These are phyloP conservation scores for Sabuloglossum arenarium DNA, from an alignment of 495 filamentous ascomycete genomes.

Conservation along the genomic window DNA sequence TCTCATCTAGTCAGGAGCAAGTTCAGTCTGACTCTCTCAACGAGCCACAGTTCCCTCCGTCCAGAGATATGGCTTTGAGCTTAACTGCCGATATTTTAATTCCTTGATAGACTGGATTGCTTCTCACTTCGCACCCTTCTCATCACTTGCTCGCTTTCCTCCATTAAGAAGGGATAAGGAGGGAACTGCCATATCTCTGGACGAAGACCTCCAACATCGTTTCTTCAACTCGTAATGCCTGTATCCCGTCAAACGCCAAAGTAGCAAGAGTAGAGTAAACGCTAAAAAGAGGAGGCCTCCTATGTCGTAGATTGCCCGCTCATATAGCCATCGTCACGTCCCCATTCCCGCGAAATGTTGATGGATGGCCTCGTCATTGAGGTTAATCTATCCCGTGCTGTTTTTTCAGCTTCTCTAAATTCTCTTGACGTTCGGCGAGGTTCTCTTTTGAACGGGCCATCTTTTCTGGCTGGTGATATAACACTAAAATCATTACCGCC, in stretches of 20 bases:
- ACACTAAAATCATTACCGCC: conserved; percentile 30
- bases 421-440: conserved; percentile 80
- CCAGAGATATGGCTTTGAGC: too few species aligned
- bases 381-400: conserved; percentile 96
- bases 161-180: too few species aligned
- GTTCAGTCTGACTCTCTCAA: not conserved
- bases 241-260: not conserved
- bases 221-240: not conserved
- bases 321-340: not conserved
- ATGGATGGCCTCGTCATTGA: not conserved
- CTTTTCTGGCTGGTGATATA: conserved; percentile 98
- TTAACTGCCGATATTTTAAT: too few species aligned
- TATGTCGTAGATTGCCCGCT: too few species aligned
- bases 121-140: too few species aligned
- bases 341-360: not conserved
- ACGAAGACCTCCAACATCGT: too few species aligned
- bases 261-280: not conserved
- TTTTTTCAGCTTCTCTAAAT: conserved; percentile 92
- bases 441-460: conserved; percentile 86
- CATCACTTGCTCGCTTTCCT: too few species aligned
- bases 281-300: not conserved
- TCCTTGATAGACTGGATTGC: too few species aligned
- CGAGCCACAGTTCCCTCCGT: not conserved
- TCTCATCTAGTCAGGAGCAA: not conserved
- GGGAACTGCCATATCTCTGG: too few species aligned